Evolutionary conservation across 495 filamentous ascomycete species (phyloP).

Genomic region (Platismatia glauca): DNA sequence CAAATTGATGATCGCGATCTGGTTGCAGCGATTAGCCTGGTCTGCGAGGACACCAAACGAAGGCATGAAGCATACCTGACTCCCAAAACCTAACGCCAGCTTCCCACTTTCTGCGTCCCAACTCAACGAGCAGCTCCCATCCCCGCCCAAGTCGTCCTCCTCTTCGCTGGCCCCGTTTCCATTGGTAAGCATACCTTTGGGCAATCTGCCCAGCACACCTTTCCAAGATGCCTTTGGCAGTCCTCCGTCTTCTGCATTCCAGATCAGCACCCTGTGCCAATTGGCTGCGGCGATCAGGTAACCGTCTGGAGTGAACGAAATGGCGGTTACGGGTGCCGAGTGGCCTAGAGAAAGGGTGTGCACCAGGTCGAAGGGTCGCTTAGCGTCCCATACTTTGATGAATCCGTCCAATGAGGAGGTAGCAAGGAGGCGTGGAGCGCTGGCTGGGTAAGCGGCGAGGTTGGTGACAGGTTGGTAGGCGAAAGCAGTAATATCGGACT

Average conservation of each 20-base stretch:
- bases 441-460: constrained; percentile 22
- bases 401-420: constrained; percentile 50
- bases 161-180: constrained; percentile 31
- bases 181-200: constrained; percentile 19
- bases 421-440: constrained; percentile 33
- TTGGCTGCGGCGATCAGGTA: constrained; percentile 61
- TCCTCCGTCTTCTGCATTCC: constrained; percentile 61
- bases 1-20: constrained; percentile 17
- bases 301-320: constrained; percentile 66
- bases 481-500: constrained; percentile 40
- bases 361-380: constrained; percentile 49
- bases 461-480: constrained; percentile 24
- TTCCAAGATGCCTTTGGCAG: constrained; percentile 59
- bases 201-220: constrained; percentile 18
- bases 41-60: neutral
- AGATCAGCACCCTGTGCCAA: constrained; percentile 55
- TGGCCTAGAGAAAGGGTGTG: constrained; percentile 38
- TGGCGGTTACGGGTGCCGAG: constrained; percentile 47
- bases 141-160: constrained; percentile 15
- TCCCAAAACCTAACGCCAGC: constrained; percentile 63
- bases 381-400: constrained; percentile 59
- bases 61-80: constrained; percentile 46
- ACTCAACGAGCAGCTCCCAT: constrained; percentile 46
- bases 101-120: constrained; percentile 73
- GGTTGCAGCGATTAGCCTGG: neutral